Base-by-base conservation (phyloP, 768 basidiomycete species). In the Podaxis rugospora region DNA sequence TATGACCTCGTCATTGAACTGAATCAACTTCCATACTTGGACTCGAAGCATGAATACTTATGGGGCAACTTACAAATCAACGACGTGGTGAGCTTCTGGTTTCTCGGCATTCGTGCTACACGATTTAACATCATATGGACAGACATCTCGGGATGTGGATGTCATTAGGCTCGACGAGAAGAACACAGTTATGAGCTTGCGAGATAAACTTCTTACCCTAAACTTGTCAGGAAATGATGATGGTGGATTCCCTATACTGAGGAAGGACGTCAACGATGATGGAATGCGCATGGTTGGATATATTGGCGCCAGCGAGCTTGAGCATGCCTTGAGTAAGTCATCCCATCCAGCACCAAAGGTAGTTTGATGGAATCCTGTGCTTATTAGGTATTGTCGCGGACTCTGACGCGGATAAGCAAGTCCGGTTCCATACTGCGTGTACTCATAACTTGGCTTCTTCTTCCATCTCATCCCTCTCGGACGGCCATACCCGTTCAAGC, bases 1-100 rank as follows among this genome's bases (percentile, higher is more conserved):
- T 99, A 98, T 69, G 97, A 99, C 72, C 83, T 98, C 39, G 93
- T 93, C 60, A 98, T 98, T 58, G 93, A 95, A 78, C 81, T 98
- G 27, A 85, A 85, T 46, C 88, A 95, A 70, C 82, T 98, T 10
- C 97, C 97, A 0, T 98, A 93, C 71, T 83, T 99, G 62, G 93
- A 98, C 70, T 78, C 86, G 49, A 98, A 96, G 73, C 87, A 89
- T 64, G 89, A 95, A 67, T 93, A 96, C 69, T 74, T 91, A 23
- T 98, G 95, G 93, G 92, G 89, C 0, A 78, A 78, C 36, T 77
- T 86, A 10, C 84, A 87, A 58, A 87, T 95, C 53, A 80, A 74
- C 47, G 92, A 96, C 67, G 88, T 93, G 57, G 93, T 94, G 68
- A 55, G 90, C 75, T 37, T n/a, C 54, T 36, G 25, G 55, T 27